Evolutionary conservation across 306 rosid genomes (phyloP).

Genomic region (Vigna mungo): DNA sequence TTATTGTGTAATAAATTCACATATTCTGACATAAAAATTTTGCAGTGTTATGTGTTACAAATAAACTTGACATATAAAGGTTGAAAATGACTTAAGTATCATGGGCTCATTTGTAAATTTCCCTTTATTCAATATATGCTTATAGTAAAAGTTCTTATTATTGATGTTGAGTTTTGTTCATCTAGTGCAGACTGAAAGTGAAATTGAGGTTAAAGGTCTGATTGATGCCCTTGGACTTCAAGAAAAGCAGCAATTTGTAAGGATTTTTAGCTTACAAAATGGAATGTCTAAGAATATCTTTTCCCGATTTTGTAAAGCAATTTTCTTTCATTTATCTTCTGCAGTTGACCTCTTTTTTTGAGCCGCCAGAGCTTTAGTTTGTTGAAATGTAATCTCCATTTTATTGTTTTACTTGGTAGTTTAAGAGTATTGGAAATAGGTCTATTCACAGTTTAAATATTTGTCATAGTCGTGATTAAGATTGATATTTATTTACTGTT

Average conservation of each 20-base stretch:
- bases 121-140: conserved; percentile 24
- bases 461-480: conserved; percentile 16
- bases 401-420: conserved; percentile 30
- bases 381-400: conserved; percentile 25
- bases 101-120: not conserved
- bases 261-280: conserved; percentile 28
- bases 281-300: conserved; percentile 4
- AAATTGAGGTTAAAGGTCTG: conserved; percentile 71
- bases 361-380: conserved; percentile 27
- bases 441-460: conserved; percentile 31
- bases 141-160: conserved; percentile 32
- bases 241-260: conserved; percentile 91
- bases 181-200: conserved; percentile 75
- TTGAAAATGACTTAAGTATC: conserved; percentile 25
- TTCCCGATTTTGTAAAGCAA: conserved; percentile 7
- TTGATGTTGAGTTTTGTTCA: conserved; percentile 26
- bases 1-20: too few relatives aligned
- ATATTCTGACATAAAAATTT: too few relatives aligned
- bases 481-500: conserved; percentile 40
- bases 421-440: conserved; percentile 26
- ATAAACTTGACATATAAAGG: conserved; percentile 5
- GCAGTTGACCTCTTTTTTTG: conserved; percentile 25
- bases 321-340: conserved; percentile 27
- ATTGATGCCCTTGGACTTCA: conserved; percentile 81
- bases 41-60: not conserved